Evolutionary conservation across 371 early-diverging fungal species (phyloP).

Genomic region (Neoconidiobolus thromboides): DNA sequence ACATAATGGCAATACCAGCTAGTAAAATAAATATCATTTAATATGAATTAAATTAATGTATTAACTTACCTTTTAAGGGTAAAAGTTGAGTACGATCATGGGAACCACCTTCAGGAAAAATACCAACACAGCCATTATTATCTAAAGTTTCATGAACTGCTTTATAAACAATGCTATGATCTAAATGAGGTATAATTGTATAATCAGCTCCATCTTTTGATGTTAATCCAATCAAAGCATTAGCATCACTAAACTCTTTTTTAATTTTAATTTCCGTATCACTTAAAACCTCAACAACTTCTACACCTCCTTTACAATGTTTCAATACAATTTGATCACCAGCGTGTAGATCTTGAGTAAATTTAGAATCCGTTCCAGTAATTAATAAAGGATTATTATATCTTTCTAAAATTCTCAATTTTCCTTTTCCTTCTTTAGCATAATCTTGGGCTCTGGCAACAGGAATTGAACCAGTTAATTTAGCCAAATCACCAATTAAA

Average conservation of each 20-base stretch:
- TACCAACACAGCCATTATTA: slow-evolving; percentile 71
- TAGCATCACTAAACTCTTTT: slow-evolving; percentile 41
- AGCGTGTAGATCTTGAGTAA: slow-evolving; percentile 38
- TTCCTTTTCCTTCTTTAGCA: slow-evolving; percentile 47
- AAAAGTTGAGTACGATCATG: slow-evolving; percentile 91
- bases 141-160: slow-evolving; percentile 58
- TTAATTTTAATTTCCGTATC: slow-evolving; percentile 54
- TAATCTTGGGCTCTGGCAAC: slow-evolving; percentile 86
- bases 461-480: slow-evolving; percentile 35
- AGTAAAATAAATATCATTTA: not conserved
- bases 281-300: slow-evolving; percentile 53
- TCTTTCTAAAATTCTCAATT: slow-evolving; percentile 35
- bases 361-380: slow-evolving; percentile 45
- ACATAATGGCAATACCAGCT: slow-evolving; percentile 81
- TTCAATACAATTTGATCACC: slow-evolving; percentile 44
- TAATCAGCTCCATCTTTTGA: slow-evolving; percentile 36
- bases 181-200: slow-evolving; percentile 67
- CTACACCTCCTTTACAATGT: slow-evolving; percentile 34
- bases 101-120: slow-evolving; percentile 95
- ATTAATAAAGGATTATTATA: slow-evolving; percentile 37
- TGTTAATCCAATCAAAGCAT: slow-evolving; percentile 36
- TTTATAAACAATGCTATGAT: slow-evolving; percentile 68
- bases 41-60: not conserved
- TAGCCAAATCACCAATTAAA: not conserved
- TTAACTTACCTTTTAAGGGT: slow-evolving; percentile 61